Percentiles rank a stretch among this genome's conserved stretches.
These are phyloP conservation scores for Mycena sanguinolenta DNA, from an alignment of 768 basidiomycete species.

Conservation along the genomic window DNA sequence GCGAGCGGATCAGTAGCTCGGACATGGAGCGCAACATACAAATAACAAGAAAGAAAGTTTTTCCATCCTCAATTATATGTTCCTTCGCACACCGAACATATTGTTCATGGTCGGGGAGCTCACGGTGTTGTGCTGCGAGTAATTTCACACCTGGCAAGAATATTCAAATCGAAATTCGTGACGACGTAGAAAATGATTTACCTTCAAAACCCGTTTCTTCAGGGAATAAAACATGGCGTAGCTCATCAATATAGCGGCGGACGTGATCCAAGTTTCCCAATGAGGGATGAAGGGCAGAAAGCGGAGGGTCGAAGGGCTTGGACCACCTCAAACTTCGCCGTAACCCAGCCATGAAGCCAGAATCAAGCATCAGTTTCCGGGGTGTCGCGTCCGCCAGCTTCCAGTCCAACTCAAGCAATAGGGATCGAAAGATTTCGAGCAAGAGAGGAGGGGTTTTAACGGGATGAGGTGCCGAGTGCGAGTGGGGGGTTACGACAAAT, in stretches of 20 bases:
- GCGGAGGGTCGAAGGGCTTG: constrained; percentile 14
- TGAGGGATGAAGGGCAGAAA: constrained; percentile 10
- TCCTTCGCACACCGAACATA: constrained; percentile 41
- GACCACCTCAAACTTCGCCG: constrained; percentile 37
- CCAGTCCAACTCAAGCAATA: constrained; percentile 40
- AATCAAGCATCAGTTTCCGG: constrained; percentile 31
- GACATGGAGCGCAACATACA: constrained; percentile 44
- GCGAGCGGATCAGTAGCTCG: constrained; percentile 23
- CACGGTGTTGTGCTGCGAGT: constrained; percentile 26
- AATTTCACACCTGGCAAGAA: neutral
- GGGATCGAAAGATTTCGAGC: constrained; percentile 24
- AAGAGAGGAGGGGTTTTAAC: constrained; percentile 26
- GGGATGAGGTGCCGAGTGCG: constrained; percentile 4
- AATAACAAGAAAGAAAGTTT: constrained; percentile 29
- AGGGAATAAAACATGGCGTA: constrained; percentile 35
- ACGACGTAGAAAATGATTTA: constrained; percentile 7
- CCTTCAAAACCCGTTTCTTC: constrained; percentile 43
- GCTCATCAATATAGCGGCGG: constrained; percentile 36
- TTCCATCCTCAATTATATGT: constrained; percentile 21
- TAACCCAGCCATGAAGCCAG: constrained; percentile 38
- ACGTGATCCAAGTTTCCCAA: constrained; percentile 41
- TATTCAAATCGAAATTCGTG: neutral
- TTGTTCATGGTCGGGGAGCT: constrained; percentile 25
- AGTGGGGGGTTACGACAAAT: constrained; percentile 15
- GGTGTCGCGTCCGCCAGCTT: constrained; percentile 41